Evolutionary conservation across 768 basidiomycete species (phyloP), one percentile per base, ranked within the genome.

Genomic region (Austroboletus eburneus): DNA sequence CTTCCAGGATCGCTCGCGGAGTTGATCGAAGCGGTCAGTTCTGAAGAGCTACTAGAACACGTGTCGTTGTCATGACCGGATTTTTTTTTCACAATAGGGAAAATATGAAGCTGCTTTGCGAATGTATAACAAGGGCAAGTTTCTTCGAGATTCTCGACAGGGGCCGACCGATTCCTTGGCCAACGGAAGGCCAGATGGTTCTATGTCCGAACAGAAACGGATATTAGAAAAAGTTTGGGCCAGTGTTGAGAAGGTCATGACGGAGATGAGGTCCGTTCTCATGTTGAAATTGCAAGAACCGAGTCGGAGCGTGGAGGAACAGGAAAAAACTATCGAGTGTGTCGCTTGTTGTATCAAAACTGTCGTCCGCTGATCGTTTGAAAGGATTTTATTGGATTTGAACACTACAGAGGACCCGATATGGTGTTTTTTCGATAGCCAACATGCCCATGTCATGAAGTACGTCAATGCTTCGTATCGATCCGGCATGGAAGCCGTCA

Each of bases 101-200:
- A 87, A 88, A 44, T 98, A 94, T 63, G 96, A 98, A 48, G 80
- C 85, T 27, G 95, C 94, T 0, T 73, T 99, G 59, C 81, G 92
- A 17, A 93, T 96, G 56, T 99, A 98, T 73, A 95, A 95, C 70
- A 97, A 96, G 65, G 96, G 95, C 18, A 91, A 92, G 53, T 84
- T 87, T 66, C 72, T 97, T 23, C 76, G 95, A 36, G 88, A 93
- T 59, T 85, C 88, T 9, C 81, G 91, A n/a, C 90, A 93, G 0
- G 86, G 85, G 0, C 91, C 92, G 3, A 74, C 81, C 17, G 85
- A 79, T 25, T 75, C 73, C 9, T 68, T 75, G 12, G 84, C 81
- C 57, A 83, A 84, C 50, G 76, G 74, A 24, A 73, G 72, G 47
- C 61, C 67, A 5, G 71, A 72, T 12, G 65, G 71, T 8, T 61